Percentiles rank a stretch among this genome's conserved stretches.
These are phyloP conservation scores for Plenodomus biglobosus DNA, from an alignment of 2,329 filamentous ascomycete genomes.

Conservation along the genomic window DNA sequence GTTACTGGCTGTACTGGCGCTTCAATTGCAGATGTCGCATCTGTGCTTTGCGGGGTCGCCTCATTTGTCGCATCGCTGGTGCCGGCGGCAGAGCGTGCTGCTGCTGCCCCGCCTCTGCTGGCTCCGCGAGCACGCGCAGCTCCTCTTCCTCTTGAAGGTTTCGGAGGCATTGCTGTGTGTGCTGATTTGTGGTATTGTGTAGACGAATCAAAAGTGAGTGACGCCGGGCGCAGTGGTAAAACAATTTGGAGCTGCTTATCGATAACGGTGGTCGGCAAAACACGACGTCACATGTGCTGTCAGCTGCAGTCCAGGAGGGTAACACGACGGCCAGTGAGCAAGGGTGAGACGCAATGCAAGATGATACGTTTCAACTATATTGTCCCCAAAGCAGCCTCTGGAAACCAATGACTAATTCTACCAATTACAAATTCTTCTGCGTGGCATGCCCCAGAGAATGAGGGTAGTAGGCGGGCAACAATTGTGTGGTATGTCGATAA, in stretches of 20 bases:
- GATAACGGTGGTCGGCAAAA: constrained; percentile 18
- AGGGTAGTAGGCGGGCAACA: constrained; percentile 17
- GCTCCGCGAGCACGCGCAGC: constrained; percentile 25
- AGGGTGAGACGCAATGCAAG: neutral
- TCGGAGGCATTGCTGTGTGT: constrained; percentile 35
- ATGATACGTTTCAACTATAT: constrained; percentile 11
- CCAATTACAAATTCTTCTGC: constrained; percentile 29
- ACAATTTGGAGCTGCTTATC: constrained; percentile 29
- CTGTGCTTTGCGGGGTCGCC: constrained; percentile 19
- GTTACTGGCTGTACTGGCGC: constrained; percentile 11
- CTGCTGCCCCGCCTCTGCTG: constrained; percentile 21
- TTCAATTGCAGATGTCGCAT: constrained; percentile 9
- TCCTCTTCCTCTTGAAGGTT: constrained; percentile 26
- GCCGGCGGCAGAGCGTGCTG: constrained; percentile 11
- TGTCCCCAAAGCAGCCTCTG: neutral
- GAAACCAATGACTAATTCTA: constrained; percentile 15
- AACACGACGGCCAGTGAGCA: too few species aligned
- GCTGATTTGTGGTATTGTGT: neutral
- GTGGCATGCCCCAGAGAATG: constrained; percentile 6
- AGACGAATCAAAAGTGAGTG: neutral
- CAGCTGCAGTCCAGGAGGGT: too few species aligned
- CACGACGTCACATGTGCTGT: constrained; percentile 32
- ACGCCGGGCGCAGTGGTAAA: constrained; percentile 15
- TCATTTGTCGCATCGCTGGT: constrained; percentile 15
- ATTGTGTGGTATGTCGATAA: constrained; percentile 37